A percentile compares a stretch with the other conserved stretches of the same genome.
Evolutionary conservation across 179 eudicot genomes (phyloP).

Genomic region (Silene noctiflora): DNA sequence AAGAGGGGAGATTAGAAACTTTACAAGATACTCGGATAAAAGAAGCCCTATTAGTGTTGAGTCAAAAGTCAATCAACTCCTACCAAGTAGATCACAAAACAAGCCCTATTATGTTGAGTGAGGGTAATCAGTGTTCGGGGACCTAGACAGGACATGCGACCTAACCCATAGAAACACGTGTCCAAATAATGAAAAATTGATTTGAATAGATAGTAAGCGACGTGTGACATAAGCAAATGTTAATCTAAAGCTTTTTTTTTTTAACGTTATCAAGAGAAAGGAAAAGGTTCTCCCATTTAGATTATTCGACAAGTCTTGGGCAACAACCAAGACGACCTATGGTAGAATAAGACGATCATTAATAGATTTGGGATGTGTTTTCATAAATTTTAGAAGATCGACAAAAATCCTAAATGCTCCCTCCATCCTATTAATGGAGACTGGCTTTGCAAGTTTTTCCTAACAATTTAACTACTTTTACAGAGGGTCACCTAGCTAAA

Average conservation of each 20-base stretch:
- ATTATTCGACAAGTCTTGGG: not conserved
- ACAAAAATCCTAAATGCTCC: not conserved
- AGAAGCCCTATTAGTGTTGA: no score
- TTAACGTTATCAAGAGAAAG: not conserved
- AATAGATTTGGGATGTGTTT: no score
- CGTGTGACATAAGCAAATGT: not conserved
- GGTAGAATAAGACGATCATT: not conserved
- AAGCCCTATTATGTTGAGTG: not conserved
- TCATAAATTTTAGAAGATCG: no score
- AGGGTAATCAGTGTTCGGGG: not conserved
- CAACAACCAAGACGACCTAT: not conserved
- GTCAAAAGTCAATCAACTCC: not conserved
- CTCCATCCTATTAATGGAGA: not conserved
- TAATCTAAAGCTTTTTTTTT: not conserved
- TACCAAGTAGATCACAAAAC: not conserved
- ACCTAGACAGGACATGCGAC: not conserved
- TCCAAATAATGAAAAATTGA: not conserved
- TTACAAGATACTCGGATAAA: no score
- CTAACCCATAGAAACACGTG: not conserved
- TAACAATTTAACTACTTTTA: not conserved
- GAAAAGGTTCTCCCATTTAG: not conserved
- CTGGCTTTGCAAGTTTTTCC: not conserved
- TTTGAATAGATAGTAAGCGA: not conserved
- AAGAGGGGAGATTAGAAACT: not conserved
- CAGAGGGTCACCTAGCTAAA: not conserved